Evolutionary conservation across 495 filamentous ascomycete genomes (phyloP).

Genomic region (Penicillium waksmanii): DNA sequence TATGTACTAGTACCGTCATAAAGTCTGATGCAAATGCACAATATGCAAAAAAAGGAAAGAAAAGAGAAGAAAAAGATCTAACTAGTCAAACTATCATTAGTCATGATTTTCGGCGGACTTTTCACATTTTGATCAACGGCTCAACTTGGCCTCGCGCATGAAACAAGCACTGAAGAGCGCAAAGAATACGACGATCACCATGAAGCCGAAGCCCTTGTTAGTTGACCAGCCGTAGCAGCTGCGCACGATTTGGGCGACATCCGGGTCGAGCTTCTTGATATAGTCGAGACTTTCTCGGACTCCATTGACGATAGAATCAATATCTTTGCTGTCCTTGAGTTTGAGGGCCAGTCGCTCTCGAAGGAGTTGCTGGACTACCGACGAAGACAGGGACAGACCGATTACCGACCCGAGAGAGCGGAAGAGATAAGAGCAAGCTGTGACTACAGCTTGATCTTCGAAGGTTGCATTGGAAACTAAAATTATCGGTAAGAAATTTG

Average conservation of each 20-base stretch:
- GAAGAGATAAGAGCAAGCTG: slow-evolving; percentile 87
- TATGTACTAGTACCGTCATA: too few species aligned
- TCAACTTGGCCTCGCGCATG: slow-evolving; percentile 47
- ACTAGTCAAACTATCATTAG: too few species aligned
- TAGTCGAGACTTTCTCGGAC: slow-evolving; percentile 77
- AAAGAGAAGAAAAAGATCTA: too few species aligned
- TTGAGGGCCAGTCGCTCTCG: slow-evolving; percentile 56
- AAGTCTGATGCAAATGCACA: too few species aligned
- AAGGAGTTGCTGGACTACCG: slow-evolving; percentile 73
- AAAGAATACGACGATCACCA: slow-evolving; percentile 48
- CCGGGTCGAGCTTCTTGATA: slow-evolving; percentile 68
- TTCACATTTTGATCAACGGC: slow-evolving; percentile 22
- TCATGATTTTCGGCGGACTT: neutral
- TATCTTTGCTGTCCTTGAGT: slow-evolving; percentile 61
- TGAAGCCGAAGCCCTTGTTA: slow-evolving; percentile 50
- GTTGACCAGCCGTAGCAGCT: slow-evolving; percentile 65
- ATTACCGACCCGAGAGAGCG: slow-evolving; percentile 78
- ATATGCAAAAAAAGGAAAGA: too few species aligned
- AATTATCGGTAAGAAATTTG: neutral
- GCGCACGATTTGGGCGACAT: slow-evolving; percentile 62
- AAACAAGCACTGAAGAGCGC: slow-evolving; percentile 51
- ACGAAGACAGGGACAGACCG: slow-evolving; percentile 71
- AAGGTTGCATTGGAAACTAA: slow-evolving; percentile 67
- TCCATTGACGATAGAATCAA: slow-evolving; percentile 68
- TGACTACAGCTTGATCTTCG: slow-evolving; percentile 76